A percentile compares a stretch with the other conserved stretches of the same genome.
Evolutionary conservation across 2,329 filamentous ascomycete genomes (phyloP).

Genomic region (Aspergillus sp.): DNA sequence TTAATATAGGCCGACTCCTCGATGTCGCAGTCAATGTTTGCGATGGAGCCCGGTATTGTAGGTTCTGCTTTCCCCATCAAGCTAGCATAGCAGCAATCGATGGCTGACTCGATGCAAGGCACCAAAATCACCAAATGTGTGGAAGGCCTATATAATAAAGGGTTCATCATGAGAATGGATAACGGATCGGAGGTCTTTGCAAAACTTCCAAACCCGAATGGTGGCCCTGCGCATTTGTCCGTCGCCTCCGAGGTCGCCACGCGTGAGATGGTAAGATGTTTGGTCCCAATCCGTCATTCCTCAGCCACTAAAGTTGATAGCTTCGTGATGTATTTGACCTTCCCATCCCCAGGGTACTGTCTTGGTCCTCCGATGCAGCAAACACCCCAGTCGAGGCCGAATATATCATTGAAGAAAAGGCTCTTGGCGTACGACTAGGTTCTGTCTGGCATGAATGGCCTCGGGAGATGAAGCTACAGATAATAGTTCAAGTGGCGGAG

Average conservation of each 20-base stretch:
- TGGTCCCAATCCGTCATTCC: not conserved
- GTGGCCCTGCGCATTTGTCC: constrained; percentile 26
- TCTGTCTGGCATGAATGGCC: constrained; percentile 35
- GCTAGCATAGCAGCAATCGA: not conserved
- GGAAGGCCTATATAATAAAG: constrained; percentile 41
- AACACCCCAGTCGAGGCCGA: constrained; percentile 25
- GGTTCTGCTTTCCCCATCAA: constrained; percentile 9
- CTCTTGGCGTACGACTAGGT: constrained; percentile 32
- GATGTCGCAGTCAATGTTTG: constrained; percentile 30
- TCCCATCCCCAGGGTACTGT: constrained; percentile 24
- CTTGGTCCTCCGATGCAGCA: constrained; percentile 27
- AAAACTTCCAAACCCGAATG: constrained; percentile 36
- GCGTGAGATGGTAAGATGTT: constrained; percentile 28
- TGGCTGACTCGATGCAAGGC: constrained; percentile 18
- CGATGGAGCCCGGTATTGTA: constrained; percentile 33
- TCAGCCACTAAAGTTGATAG: constrained; percentile 21
- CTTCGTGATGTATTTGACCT: constrained; percentile 27
- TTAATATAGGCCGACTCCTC: constrained; percentile 33
- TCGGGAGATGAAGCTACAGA: constrained; percentile 27
- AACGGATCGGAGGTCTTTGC: constrained; percentile 35
- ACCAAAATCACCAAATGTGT: constrained; percentile 35
- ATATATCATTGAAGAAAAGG: constrained; percentile 38
- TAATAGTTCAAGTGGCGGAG: constrained; percentile 33
- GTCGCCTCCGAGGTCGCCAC: constrained; percentile 34
- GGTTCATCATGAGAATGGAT: constrained; percentile 41